phyloP scores from a whole-genome alignment of 2,329 filamentous ascomycete species.

The Aureobasidium sp. region DNA sequence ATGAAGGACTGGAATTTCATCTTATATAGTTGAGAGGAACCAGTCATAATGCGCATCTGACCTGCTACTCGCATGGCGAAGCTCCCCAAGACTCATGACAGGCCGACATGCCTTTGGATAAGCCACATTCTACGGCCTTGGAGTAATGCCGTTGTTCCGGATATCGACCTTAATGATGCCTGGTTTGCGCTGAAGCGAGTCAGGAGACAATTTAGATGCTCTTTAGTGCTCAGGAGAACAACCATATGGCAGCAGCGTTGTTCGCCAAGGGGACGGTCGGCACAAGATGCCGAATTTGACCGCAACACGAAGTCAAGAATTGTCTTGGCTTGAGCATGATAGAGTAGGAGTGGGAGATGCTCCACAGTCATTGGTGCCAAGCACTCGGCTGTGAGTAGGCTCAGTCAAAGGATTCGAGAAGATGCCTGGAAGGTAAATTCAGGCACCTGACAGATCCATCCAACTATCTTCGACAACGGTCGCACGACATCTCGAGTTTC shows the following conservation, averaged over 20 bases:
- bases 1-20: background rate
- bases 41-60: background rate
- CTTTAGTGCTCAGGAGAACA: background rate
- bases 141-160: background rate
- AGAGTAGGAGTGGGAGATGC: background rate
- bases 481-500: background rate
- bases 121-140: background rate
- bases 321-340: conserved; percentile 2
- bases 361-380: conserved; percentile 3
- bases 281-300: background rate
- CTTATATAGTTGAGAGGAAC: background rate
- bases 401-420: conserved; percentile 8
- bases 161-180: background rate
- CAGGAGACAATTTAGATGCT: background rate
- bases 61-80: background rate
- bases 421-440: background rate
- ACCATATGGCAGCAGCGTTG: background rate
- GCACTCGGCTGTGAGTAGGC: conserved; percentile 8
- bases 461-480: background rate
- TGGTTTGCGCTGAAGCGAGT: background rate
- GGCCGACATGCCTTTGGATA: background rate
- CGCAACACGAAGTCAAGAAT: background rate
- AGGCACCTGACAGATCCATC: conserved; percentile 1
- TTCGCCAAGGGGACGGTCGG: background rate
- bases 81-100: background rate